These are phyloP conservation scores for Erodium maritimum DNA, from an alignment of 345 rosid genomes.

Conservation along the genomic window DNA sequence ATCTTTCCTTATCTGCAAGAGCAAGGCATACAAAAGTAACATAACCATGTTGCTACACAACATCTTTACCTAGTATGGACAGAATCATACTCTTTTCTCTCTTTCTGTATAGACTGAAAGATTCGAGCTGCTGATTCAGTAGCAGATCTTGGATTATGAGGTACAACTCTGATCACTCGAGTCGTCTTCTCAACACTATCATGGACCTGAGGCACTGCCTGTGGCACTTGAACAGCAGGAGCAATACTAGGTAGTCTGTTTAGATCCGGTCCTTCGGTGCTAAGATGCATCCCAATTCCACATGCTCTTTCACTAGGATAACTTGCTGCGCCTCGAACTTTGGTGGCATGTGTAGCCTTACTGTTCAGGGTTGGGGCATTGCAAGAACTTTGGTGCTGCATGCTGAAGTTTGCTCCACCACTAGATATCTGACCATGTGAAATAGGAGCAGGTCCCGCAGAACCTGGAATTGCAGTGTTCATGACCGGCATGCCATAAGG, in stretches of 20 bases:
- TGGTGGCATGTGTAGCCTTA: slow-evolving; percentile 16
- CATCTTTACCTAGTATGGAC: no score
- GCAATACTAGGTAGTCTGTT: no score
- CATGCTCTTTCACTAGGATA: slow-evolving; percentile 27
- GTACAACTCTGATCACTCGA: slow-evolving; percentile 73
- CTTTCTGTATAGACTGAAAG: slow-evolving; percentile 80
- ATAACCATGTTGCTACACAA: no score
- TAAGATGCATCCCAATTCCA: no score
- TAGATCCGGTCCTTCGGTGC: slow-evolving; percentile 24
- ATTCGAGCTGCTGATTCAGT: slow-evolving; percentile 80
- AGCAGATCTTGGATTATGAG: slow-evolving; percentile 65
- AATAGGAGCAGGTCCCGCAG: slow-evolving; percentile 20
- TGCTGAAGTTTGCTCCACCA: no score
- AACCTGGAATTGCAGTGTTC: slow-evolving; percentile 33
- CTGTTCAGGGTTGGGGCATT: slow-evolving; percentile 15
- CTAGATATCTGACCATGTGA: slow-evolving; percentile 20
- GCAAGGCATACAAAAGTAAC: no score
- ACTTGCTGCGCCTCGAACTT: slow-evolving; percentile 35
- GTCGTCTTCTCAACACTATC: no score
- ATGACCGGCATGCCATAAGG: slow-evolving; percentile 48
- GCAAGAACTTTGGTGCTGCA: slow-evolving; percentile 32
- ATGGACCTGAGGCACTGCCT: no score
- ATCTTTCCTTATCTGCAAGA: no score
- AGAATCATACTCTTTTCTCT: slow-evolving; percentile 44
- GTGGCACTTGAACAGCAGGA: no score